phyloP scores from a whole-genome alignment of 768 basidiomycete species.

The Pisolithus sp. region DNA sequence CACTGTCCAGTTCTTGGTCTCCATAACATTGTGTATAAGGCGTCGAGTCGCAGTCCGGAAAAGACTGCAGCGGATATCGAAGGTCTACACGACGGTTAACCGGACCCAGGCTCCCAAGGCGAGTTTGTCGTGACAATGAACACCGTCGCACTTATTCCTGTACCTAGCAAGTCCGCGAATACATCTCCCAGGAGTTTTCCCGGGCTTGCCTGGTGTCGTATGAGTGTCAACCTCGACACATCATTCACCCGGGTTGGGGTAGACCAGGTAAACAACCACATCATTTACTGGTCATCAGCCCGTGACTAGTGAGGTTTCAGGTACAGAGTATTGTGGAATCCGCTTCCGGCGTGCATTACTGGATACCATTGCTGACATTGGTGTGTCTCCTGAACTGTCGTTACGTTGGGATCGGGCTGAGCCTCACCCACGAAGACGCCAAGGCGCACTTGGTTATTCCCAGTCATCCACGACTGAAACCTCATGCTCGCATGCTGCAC shows the following conservation, averaged over 20 bases:
- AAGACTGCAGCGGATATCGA: constrained; percentile 63
- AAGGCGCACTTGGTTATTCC: constrained; percentile 71
- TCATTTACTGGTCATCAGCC: not conserved
- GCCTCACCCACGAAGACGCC: constrained; percentile 39
- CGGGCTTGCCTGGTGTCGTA: constrained; percentile 66
- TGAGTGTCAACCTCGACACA: constrained; percentile 63
- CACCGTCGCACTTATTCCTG: not conserved
- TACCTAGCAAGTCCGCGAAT: constrained; percentile 56
- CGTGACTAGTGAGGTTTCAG: constrained; percentile 27
- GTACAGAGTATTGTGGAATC: constrained; percentile 52
- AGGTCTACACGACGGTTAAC: constrained; percentile 46
- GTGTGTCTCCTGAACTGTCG: constrained; percentile 33
- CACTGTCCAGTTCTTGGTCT: constrained; percentile 43
- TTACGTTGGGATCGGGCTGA: not conserved
- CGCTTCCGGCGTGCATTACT: constrained; percentile 65
- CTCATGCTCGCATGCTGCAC: constrained; percentile 70
- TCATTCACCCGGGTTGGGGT: constrained; percentile 71
- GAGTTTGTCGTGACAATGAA: not conserved
- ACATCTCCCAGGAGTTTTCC: constrained; percentile 70
- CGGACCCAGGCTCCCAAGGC: constrained; percentile 59
- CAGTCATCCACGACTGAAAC: constrained; percentile 59
- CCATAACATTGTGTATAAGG: constrained; percentile 59
- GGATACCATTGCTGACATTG: constrained; percentile 63
- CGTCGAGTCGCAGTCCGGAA: constrained; percentile 61
- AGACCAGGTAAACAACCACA: constrained; percentile 44